A percentile compares a stretch with the other conserved stretches of the same genome.
Conservation (phyloP, 2,329 filamentous ascomycete genomes). For the Paraphaeosphaeria sporulosa region DNA sequence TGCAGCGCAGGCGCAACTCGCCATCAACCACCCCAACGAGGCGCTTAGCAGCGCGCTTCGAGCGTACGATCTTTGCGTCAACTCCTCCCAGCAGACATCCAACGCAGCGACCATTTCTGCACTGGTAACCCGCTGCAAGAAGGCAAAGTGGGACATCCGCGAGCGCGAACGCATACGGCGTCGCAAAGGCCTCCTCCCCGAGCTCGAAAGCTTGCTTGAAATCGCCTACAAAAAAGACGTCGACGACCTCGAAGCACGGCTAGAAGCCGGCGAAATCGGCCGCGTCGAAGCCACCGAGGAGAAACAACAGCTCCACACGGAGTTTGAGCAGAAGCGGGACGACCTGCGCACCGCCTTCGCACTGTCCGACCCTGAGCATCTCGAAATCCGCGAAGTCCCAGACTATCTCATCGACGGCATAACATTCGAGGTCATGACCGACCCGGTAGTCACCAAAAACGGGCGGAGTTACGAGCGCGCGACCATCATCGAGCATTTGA, state of each 20-base stretch:
- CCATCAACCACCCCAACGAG: conserved; percentile 73
- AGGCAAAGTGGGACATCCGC: conserved; percentile 80
- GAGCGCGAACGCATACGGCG: conserved; percentile 69
- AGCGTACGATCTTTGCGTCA: conserved; percentile 76
- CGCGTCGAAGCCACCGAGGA: conserved; percentile 57
- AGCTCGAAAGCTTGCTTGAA: conserved; percentile 60
- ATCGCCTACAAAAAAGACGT: conserved; percentile 42
- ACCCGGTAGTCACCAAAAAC: conserved; percentile 76
- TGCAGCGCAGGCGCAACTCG: conserved; percentile 78
- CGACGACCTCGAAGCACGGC: conserved; percentile 49
- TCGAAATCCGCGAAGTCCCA: conserved; percentile 65
- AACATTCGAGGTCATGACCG: conserved; percentile 75
- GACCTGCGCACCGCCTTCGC: conserved; percentile 57
- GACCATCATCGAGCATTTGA: conserved; percentile 85
- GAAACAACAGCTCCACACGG: conserved; percentile 53
- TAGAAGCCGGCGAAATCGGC: conserved; percentile 48
- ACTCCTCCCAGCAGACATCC: conserved; percentile 64
- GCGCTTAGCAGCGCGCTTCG: conserved; percentile 73
- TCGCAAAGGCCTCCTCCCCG: conserved; percentile 65
- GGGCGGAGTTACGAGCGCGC: conserved; percentile 91
- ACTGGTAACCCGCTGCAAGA: conserved; percentile 81
- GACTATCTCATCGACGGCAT: conserved; percentile 82
- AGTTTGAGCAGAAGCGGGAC: conserved; percentile 51
- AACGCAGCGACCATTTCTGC: conserved; percentile 75
- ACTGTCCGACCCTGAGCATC: conserved; percentile 54